phyloP scores from a whole-genome alignment of 441 rosid species.

The Gossypium davidsonii region DNA sequence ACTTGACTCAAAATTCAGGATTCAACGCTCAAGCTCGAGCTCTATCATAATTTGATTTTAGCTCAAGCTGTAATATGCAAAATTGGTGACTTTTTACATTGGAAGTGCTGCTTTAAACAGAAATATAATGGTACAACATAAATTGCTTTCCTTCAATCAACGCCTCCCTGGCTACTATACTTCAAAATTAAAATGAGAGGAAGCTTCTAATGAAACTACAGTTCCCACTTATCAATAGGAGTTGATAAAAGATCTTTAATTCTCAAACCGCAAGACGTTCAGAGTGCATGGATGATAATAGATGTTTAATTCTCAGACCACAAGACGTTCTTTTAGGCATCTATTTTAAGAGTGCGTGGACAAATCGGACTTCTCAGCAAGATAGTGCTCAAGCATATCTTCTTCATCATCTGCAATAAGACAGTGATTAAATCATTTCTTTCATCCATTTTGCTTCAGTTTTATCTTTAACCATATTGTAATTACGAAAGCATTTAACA shows the following conservation, averaged over 20 bases:
- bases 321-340: slow-evolving; percentile 19
- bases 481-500: neutral
- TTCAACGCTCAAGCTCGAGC: no score
- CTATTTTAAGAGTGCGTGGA: slow-evolving; percentile 51
- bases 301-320: slow-evolving; percentile 1
- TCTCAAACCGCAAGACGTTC: slow-evolving; percentile 2
- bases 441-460: neutral
- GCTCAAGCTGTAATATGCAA: neutral
- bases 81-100: neutral
- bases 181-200: neutral
- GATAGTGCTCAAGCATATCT: slow-evolving; percentile 92
- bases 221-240: neutral
- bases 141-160: neutral
- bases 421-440: slow-evolving; percentile 9
- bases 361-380: slow-evolving; percentile 81
- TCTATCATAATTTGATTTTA: neutral
- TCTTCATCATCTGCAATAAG: slow-evolving; percentile 69
- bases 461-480: neutral
- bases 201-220: neutral
- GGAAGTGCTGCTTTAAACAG: neutral
- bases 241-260: slow-evolving; percentile 9
- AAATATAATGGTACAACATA: neutral
- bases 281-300: slow-evolving; percentile 39
- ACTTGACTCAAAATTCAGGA: no score
- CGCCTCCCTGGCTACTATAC: neutral